Conservation (phyloP, 2,329 filamentous ascomycete genomes). For the Grosmannia clavigera region DNA sequence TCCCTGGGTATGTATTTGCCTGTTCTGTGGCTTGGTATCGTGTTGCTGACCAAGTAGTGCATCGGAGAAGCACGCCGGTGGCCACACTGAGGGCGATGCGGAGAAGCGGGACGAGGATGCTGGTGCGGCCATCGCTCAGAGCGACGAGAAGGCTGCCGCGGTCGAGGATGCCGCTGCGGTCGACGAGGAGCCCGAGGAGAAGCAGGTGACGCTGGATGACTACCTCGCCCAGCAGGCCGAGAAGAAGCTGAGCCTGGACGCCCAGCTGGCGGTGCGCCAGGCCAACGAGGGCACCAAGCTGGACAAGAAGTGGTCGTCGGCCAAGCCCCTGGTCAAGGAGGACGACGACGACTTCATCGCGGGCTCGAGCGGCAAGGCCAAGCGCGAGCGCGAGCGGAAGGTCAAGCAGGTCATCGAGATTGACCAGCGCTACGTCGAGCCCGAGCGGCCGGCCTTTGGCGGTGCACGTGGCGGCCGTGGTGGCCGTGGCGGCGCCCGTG, state of each 20-base stretch:
- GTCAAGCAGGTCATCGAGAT: constrained; percentile 83
- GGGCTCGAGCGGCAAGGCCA: constrained; percentile 60
- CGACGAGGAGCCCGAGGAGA: constrained; percentile 60
- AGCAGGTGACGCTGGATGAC: constrained; percentile 78
- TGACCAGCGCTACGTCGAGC: constrained; percentile 71
- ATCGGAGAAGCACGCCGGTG: constrained; percentile 83
- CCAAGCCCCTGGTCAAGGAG: constrained; percentile 57
- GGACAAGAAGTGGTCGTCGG: constrained; percentile 87
- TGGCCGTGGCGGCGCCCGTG: constrained; percentile 21
- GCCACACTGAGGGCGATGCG: constrained; percentile 65
- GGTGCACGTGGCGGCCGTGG: constrained; percentile 30
- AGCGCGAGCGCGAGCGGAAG: constrained; percentile 82
- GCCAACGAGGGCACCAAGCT: constrained; percentile 81
- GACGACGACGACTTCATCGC: constrained; percentile 68
- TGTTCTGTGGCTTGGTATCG: background rate
- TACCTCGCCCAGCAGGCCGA: constrained; percentile 63
- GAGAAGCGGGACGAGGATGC: constrained; percentile 87
- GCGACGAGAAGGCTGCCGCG: constrained; percentile 71
- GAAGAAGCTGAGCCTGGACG: constrained; percentile 64
- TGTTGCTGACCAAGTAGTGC: constrained; percentile 37
- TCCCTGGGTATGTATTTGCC: constrained; percentile 29
- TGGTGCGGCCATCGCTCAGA: constrained; percentile 77
- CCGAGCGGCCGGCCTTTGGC: constrained; percentile 44
- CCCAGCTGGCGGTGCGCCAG: constrained; percentile 61
- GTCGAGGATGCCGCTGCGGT: constrained; percentile 54